These are phyloP conservation scores for Hypholoma fasciculare DNA, from an alignment of 768 basidiomycete genomes.

Conservation along the genomic window DNA sequence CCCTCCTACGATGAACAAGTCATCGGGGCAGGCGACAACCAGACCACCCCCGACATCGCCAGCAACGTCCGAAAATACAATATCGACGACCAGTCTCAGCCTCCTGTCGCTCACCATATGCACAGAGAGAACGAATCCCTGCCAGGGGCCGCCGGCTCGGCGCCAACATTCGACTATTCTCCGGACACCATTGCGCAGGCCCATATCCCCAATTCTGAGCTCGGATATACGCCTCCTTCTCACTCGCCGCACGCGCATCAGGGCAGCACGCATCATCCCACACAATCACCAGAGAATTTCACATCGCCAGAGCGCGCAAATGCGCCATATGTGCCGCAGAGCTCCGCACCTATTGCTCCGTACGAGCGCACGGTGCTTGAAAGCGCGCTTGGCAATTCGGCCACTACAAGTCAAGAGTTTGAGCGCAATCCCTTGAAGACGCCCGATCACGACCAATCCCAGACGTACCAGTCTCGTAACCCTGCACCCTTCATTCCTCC, in stretches of 20 bases:
- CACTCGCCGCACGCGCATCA: neutral
- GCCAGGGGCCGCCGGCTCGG: slow-evolving; percentile 35
- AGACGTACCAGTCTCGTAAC: neutral
- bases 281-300: neutral
- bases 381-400: neutral
- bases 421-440: slow-evolving; percentile 1
- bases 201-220: slow-evolving; percentile 13
- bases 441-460: neutral
- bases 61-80: slow-evolving; percentile 8
- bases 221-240: neutral
- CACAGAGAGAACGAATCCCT: slow-evolving; percentile 50
- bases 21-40: neutral
- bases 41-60: neutral
- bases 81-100: neutral
- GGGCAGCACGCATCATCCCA: neutral
- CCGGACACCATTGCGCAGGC: slow-evolving; percentile 33
- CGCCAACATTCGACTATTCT: slow-evolving; percentile 36
- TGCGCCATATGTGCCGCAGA: neutral
- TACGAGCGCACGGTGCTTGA: neutral
- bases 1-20: neutral
- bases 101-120: slow-evolving; percentile 32
- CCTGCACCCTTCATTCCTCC: neutral
- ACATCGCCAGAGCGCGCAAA: neutral
- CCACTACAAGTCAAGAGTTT: neutral
- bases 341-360: slow-evolving; percentile 4